phyloP scores from a whole-genome alignment of 192 early-diverging fungal species.

The Backusella mclennaniae region DNA sequence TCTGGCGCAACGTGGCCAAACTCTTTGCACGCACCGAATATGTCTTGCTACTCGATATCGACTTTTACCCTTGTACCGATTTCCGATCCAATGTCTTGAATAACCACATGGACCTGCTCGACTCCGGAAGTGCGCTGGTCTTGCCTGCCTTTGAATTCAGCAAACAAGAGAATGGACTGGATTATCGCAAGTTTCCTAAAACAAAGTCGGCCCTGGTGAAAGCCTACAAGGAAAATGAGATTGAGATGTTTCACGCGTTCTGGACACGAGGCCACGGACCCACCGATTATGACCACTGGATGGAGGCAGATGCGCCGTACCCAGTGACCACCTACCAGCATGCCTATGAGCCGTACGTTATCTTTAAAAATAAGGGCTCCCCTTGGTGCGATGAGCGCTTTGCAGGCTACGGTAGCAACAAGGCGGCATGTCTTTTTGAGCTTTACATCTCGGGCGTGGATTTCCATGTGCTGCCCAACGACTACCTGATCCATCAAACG shows the following conservation, averaged over 20 bases:
- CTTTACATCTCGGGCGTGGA: constrained; percentile 53
- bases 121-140: constrained; percentile 41
- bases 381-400: constrained; percentile 63
- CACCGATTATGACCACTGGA: constrained; percentile 51
- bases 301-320: constrained; percentile 39
- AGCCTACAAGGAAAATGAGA: constrained; percentile 34
- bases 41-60: constrained; percentile 55
- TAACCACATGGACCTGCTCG: constrained; percentile 37
- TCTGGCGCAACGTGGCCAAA: constrained; percentile 60
- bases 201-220: constrained; percentile 39
- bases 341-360: constrained; percentile 58
- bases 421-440: constrained; percentile 56
- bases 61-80: constrained; percentile 55
- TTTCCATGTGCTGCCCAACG: constrained; percentile 49
- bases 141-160: constrained; percentile 52
- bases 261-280: constrained; percentile 50
- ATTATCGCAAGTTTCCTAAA: constrained; percentile 45
- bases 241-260: constrained; percentile 55
- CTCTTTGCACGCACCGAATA: constrained; percentile 57
- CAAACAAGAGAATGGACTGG: constrained; percentile 46
- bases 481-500: constrained; percentile 55
- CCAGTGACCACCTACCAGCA: constrained; percentile 46
- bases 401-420: constrained; percentile 58
- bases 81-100: constrained; percentile 39
- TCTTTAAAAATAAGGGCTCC: constrained; percentile 42